Evolutionary conservation across 2,329 filamentous ascomycete genomes (phyloP), one percentile per base, ranked within the genome.

Genomic region (Epichloe sp.): DNA sequence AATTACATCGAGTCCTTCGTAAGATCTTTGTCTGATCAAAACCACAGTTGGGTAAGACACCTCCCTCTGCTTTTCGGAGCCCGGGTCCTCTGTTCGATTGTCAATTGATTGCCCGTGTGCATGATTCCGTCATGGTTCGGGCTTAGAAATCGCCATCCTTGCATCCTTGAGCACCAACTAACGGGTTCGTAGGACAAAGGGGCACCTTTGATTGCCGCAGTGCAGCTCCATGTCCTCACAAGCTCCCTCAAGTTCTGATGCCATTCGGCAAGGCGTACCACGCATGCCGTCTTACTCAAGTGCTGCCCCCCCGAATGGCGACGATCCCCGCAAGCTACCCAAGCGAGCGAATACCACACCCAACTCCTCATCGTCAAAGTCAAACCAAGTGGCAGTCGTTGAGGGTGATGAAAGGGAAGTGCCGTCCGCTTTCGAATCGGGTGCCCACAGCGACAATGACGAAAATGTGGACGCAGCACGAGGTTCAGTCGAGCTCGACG

Each of bases 401-500:
- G 51, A 52, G 52, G 58, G 60, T 5, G 57, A 61, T 31, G 60
- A 66, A n/a, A 52, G 58, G 36, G 59, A 67, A 52, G 64, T 60
- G 26, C 66, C 67, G 7, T 74, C 77, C 59, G 68, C 73, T 6
- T 80, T 79, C 58, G 77, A 79, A 54, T 71, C 68, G 4, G 65
- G 67, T 35, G 62, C 66, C 6, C 58, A 67, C 34, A 66, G 67
- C 17, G 66, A 71, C 35, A 63, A 63, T 36, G 74, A 78, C 23
- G 72, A 78, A 49, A 59, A 65, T 26, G 53, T 68, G 5, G 76
- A 80, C 54, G 59, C 66, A 2, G 71, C 72, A 0, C 65, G 78
- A 53, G 69, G 72, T 21, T 81, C 85, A 3, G 78, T 87, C 55
- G 83, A 87, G 52, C 83, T 93, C 56, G 88, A 95, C 60, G 86